Conservation (phyloP, 768 basidiomycete species). For the Russula abietina region DNA sequence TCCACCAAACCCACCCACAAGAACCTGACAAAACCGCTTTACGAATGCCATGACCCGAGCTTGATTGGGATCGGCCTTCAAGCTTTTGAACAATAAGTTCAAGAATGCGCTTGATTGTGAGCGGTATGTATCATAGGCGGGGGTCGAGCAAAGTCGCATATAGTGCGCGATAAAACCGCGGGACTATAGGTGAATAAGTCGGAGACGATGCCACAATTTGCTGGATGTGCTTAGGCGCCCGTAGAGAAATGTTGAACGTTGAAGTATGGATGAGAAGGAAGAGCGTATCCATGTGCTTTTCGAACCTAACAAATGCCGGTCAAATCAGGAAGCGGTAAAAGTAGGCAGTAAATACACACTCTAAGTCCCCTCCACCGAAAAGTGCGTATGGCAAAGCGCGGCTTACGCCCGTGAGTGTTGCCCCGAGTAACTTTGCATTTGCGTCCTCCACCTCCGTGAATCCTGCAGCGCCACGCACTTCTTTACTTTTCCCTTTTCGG, state of each 20-base stretch:
- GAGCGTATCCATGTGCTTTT: slow-evolving; percentile 83
- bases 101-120: slow-evolving; percentile 94
- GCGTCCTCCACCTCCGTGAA: slow-evolving; percentile 72
- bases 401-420: slow-evolving; percentile 89
- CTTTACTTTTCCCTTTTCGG: slow-evolving; percentile 34
- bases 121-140: slow-evolving; percentile 72
- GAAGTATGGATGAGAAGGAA: slow-evolving; percentile 94
- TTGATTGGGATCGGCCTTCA: slow-evolving; percentile 4
- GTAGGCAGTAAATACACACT: slow-evolving; percentile 39
- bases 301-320: slow-evolving; percentile 46
- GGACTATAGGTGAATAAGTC: slow-evolving; percentile 41
- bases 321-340: background rate
- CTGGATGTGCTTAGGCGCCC: slow-evolving; percentile 83
- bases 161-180: slow-evolving; percentile 74
- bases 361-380: slow-evolving; percentile 58
- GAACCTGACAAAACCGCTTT: slow-evolving; percentile 34
- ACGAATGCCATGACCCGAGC: slow-evolving; percentile 5
- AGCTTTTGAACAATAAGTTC: slow-evolving; percentile 76
- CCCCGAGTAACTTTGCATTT: slow-evolving; percentile 79
- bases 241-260: slow-evolving; percentile 94
- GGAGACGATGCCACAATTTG: slow-evolving; percentile 63
- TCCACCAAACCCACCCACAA: slow-evolving; percentile 7
- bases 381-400: slow-evolving; percentile 91
- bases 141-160: slow-evolving; percentile 86
- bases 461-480: slow-evolving; percentile 53